Conservation (phyloP, 2,329 filamentous ascomycete species). For the Zymoseptoria brevis region DNA sequence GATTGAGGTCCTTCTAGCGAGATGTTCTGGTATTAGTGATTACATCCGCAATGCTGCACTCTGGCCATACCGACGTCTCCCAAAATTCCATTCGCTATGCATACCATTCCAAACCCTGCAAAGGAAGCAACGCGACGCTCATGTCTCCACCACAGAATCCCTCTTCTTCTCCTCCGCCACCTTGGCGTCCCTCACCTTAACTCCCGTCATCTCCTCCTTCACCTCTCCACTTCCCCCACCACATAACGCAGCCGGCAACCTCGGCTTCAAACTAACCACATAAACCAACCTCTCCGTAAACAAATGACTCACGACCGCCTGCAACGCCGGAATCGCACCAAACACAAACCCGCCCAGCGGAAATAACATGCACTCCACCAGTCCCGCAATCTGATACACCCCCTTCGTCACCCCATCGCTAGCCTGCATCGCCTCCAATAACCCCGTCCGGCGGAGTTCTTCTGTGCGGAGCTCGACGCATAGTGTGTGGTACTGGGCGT, state of each 20-base stretch:
- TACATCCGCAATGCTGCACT: no score
- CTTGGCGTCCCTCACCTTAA: background rate
- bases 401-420: slow-evolving; percentile 20
- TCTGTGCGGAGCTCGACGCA: slow-evolving; percentile 53
- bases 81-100: background rate
- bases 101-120: background rate
- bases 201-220: background rate
- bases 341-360: slow-evolving; percentile 61
- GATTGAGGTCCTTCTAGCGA: no score
- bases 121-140: background rate
- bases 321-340: slow-evolving; percentile 58
- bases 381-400: slow-evolving; percentile 27
- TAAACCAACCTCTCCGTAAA: slow-evolving; percentile 64
- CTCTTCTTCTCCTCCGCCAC: background rate
- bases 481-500: slow-evolving; percentile 59
- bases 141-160: background rate
- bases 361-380: slow-evolving; percentile 60
- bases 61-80: no score
- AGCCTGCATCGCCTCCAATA: slow-evolving; percentile 52
- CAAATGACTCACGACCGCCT: slow-evolving; percentile 62
- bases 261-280: slow-evolving; percentile 61
- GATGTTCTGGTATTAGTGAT: no score
- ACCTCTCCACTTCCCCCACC: background rate
- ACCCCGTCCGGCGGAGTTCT: slow-evolving; percentile 59
- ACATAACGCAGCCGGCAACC: background rate